Conservation (phyloP, 805 yeast genomes). For the Nematodospora valgi region DNA sequence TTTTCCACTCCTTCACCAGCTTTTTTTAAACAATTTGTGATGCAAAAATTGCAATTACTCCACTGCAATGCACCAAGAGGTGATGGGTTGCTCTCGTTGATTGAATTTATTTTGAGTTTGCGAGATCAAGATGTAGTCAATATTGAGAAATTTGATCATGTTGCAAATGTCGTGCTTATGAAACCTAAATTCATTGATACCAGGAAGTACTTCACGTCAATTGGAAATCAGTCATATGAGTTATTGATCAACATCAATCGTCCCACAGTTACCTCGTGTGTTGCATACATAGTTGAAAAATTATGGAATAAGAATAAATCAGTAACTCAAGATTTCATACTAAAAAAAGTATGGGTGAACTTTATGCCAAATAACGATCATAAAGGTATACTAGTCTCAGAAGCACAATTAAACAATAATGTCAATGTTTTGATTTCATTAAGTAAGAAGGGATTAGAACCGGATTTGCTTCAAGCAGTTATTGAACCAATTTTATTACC, state of each 20-base stretch:
- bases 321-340: constrained; percentile 58
- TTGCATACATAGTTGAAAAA: constrained; percentile 51
- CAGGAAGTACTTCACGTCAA: constrained; percentile 48
- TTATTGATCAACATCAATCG: constrained; percentile 57
- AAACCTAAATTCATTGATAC: constrained; percentile 55
- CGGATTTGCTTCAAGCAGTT: constrained; percentile 20
- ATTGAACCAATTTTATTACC: constrained; percentile 30
- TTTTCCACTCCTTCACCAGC: constrained; percentile 46
- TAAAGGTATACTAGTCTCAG: constrained; percentile 34
- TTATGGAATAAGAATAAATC: constrained; percentile 48
- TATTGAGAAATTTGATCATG: constrained; percentile 61
- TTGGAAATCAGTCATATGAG: constrained; percentile 63
- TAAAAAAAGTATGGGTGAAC: constrained; percentile 45
- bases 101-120: constrained; percentile 75
- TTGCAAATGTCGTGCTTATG: constrained; percentile 59
- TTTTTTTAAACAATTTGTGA: constrained; percentile 45
- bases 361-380: constrained; percentile 32
- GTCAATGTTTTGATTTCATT: constrained; percentile 66
- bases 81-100: constrained; percentile 69
- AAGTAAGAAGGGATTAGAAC: constrained; percentile 36
- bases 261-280: constrained; percentile 56
- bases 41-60: constrained; percentile 49
- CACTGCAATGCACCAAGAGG: constrained; percentile 48
- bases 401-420: constrained; percentile 53
- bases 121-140: constrained; percentile 70